Percentiles rank a stretch among this genome's conserved stretches.
Conservation (phyloP, 306 rosid genomes). For the Pachyrhizus erosus region DNA sequence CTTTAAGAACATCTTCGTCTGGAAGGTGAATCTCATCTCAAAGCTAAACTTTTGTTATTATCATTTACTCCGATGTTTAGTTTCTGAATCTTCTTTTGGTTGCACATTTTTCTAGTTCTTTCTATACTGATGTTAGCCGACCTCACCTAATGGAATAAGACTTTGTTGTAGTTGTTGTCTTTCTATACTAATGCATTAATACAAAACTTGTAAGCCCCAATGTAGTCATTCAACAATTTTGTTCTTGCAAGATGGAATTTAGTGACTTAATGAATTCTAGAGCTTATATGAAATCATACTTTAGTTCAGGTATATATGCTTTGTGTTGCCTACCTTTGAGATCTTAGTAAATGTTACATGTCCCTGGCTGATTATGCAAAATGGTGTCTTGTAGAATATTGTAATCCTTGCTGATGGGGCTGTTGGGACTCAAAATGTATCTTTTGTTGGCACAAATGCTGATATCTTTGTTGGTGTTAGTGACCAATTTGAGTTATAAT, state of each 20-base stretch:
- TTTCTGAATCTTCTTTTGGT: constrained; percentile 18
- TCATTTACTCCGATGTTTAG: constrained; percentile 38
- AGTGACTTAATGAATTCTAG: neutral
- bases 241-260: constrained; percentile 11
- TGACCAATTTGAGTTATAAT: constrained; percentile 2
- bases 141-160: too few relatives aligned
- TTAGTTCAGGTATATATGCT: constrained; percentile 11
- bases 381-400: constrained; percentile 14
- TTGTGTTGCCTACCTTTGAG: neutral
- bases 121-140: too few relatives aligned
- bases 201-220: constrained; percentile 24
- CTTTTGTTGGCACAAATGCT: neutral
- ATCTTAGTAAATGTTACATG: constrained; percentile 19
- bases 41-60: constrained; percentile 31
- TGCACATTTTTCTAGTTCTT: constrained; percentile 21
- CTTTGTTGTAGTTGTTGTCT: too few relatives aligned
- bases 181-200: constrained; percentile 21
- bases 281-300: constrained; percentile 6
- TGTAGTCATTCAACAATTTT: neutral
- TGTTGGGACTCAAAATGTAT: constrained; percentile 24
- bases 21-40: constrained; percentile 81
- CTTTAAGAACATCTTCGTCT: constrained; percentile 94
- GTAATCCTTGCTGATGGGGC: constrained; percentile 21
- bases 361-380: neutral
- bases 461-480: constrained; percentile 9